A percentile compares a stretch with the other conserved stretches of the same genome.
phyloP scores from a whole-genome alignment of 352 stramenopile species.

The Phytopythium montanum region DNA sequence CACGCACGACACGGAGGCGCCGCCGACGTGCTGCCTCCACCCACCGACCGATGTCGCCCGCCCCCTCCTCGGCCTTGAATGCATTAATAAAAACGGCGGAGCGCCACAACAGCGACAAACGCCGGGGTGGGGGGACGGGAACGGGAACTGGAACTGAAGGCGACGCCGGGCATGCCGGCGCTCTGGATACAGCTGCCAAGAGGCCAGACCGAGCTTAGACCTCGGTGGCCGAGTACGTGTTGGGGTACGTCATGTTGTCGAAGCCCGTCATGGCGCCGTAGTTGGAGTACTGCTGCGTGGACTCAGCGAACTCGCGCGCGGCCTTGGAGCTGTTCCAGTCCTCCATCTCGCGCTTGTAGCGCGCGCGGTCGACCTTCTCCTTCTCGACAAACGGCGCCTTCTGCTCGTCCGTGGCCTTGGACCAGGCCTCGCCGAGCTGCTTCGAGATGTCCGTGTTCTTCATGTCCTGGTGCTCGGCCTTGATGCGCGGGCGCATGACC shows the following conservation, averaged over 20 bases:
- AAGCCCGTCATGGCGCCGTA: constrained; percentile 81
- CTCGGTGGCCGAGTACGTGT: constrained; percentile 68
- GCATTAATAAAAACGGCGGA: constrained; percentile 8
- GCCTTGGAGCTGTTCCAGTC: constrained; percentile 87
- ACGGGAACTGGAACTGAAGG: too few relatives aligned
- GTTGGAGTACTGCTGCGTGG: constrained; percentile 77
- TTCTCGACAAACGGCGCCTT: constrained; percentile 91
- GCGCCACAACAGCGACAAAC: not conserved
- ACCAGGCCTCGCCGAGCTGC: constrained; percentile 91
- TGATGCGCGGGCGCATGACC: constrained; percentile 87
- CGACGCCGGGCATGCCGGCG: too few relatives aligned
- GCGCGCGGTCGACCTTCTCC: constrained; percentile 87
- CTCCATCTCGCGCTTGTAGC: constrained; percentile 94
- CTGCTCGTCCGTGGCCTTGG: constrained; percentile 88
- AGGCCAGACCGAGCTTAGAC: constrained; percentile 27
- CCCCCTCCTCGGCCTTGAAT: not conserved
- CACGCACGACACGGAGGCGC: not conserved
- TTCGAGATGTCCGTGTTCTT: constrained; percentile 96
- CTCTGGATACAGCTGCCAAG: too few relatives aligned
- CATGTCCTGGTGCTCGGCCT: constrained; percentile 92
- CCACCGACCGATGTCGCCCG: not conserved
- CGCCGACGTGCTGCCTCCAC: not conserved
- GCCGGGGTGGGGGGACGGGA: not conserved
- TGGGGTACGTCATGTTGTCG: constrained; percentile 73
- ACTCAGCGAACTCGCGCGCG: constrained; percentile 81